These are phyloP conservation scores for Candida awuae DNA, from an alignment of 805 yeast genomes.

Conservation along the genomic window DNA sequence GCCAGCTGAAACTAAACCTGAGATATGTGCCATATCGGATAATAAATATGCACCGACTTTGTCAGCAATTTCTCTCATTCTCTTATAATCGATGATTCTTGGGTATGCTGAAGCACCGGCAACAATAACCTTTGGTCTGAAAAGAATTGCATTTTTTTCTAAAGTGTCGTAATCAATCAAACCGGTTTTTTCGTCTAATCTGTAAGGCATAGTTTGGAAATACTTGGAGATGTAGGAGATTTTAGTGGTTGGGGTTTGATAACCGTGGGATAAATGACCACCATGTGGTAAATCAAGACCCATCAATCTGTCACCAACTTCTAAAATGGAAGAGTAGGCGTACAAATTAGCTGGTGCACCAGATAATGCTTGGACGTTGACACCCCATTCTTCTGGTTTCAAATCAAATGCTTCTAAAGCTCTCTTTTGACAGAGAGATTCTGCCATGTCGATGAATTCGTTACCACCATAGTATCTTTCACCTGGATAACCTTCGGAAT, in stretches of 20 bases:
- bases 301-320: conserved; percentile 90
- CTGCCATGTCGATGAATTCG: conserved; percentile 87
- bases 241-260: conserved; percentile 83
- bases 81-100: conserved; percentile 79
- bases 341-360: conserved; percentile 97
- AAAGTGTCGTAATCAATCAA: conserved; percentile 85
- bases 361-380: conserved; percentile 88
- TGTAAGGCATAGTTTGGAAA: conserved; percentile 97
- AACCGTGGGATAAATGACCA: conserved; percentile 96
- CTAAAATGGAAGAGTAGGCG: conserved; percentile 81
- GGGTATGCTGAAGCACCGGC: conserved; percentile 98
- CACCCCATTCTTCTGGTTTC: conserved; percentile 87
- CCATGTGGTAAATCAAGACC: conserved; percentile 98
- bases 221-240: conserved; percentile 88
- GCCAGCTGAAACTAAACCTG: conserved; percentile 92
- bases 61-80: conserved; percentile 87
- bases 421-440: conserved; percentile 80
- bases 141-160: conserved; percentile 72
- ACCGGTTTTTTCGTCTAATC: conserved; percentile 80
- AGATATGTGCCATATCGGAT: conserved; percentile 96
- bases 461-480: conserved; percentile 98
- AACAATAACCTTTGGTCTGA: conserved; percentile 90
- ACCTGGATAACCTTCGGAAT: conserved; percentile 98
- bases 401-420: conserved; percentile 79
- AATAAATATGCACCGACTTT: conserved; percentile 87